A percentile compares a stretch with the other conserved stretches of the same genome.
These are phyloP conservation scores for Russula sp. DNA, from an alignment of 768 basidiomycete genomes.

Conservation along the genomic window DNA sequence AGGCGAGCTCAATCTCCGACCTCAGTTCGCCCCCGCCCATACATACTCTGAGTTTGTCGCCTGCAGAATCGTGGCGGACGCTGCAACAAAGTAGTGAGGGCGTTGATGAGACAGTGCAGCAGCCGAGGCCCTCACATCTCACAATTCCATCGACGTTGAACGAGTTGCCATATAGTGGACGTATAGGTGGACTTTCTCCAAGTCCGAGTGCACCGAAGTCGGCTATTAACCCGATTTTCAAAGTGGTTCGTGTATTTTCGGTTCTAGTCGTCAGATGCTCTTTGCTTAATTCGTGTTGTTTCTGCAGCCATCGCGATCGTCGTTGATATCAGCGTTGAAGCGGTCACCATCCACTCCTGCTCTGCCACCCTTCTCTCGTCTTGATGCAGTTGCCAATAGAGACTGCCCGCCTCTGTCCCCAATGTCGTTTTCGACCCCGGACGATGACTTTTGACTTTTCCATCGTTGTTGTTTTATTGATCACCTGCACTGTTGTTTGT, in stretches of 20 bases:
- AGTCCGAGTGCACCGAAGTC: constrained; percentile 55
- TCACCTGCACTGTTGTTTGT: constrained; percentile 24
- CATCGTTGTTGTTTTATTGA: constrained; percentile 18
- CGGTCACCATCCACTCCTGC: constrained; percentile 39
- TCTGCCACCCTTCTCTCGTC: constrained; percentile 72
- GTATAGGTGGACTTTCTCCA: constrained; percentile 50
- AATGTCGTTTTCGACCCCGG: constrained; percentile 61
- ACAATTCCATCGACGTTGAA: constrained; percentile 23
- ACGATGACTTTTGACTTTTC: constrained; percentile 30
- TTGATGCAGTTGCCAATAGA: constrained; percentile 79
- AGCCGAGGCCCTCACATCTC: constrained; percentile 26
- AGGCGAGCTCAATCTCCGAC: constrained; percentile 53
- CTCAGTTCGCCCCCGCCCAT: constrained; percentile 73
- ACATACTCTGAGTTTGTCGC: constrained; percentile 66
- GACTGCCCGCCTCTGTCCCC: constrained; percentile 69
- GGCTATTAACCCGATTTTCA: constrained; percentile 81
- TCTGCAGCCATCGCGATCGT: constrained; percentile 50
- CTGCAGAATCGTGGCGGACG: constrained; percentile 39
- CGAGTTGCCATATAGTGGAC: constrained; percentile 35
- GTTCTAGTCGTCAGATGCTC: not conserved
- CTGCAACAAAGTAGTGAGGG: constrained; percentile 24
- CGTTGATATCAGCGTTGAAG: constrained; percentile 30
- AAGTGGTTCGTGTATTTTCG: constrained; percentile 60
- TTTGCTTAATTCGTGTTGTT: constrained; percentile 12
- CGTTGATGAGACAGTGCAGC: constrained; percentile 18